phyloP scores from a whole-genome alignment of 2,329 filamentous ascomycete genomes.

The Ceratocystis cacaofunesta region DNA sequence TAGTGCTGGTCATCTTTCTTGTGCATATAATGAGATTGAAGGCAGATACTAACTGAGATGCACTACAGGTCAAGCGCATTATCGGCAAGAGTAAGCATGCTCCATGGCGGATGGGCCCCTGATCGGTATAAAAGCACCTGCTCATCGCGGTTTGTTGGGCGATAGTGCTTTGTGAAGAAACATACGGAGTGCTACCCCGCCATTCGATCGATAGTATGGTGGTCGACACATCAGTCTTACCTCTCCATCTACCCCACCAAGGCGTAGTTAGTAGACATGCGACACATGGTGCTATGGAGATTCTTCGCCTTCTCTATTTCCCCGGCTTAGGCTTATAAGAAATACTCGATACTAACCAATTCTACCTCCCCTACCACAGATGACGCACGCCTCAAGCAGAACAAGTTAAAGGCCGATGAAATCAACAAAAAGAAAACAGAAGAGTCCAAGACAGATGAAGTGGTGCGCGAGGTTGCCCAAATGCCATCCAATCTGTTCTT shows the following conservation, averaged over 20 bases:
- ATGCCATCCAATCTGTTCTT: constrained; percentile 78
- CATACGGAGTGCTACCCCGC: neutral
- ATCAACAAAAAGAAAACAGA: constrained; percentile 41
- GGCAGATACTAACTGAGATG: constrained; percentile 18
- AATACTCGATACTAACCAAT: neutral
- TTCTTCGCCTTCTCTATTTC: neutral
- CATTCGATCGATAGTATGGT: neutral
- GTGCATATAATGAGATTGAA: neutral
- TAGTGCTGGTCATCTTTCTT: neutral
- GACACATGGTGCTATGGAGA: neutral
- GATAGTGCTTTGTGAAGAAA: neutral
- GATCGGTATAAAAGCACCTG: too few relatives aligned
- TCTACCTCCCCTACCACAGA: constrained; percentile 21
- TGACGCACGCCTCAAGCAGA: constrained; percentile 71
- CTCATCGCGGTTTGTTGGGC: neutral
- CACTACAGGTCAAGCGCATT: constrained; percentile 54
- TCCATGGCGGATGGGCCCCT: neutral
- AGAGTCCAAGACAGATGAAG: constrained; percentile 39
- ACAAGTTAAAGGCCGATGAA: constrained; percentile 51
- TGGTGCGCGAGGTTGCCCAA: constrained; percentile 66
- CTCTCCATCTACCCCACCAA: neutral
- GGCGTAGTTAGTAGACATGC: neutral
- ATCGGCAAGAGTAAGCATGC: constrained; percentile 45
- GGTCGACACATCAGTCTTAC: neutral
- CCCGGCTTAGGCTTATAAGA: neutral